These are phyloP conservation scores for Sporothrix pseudoabietina DNA, from an alignment of 2,329 filamentous ascomycete species.

Conservation along the genomic window DNA sequence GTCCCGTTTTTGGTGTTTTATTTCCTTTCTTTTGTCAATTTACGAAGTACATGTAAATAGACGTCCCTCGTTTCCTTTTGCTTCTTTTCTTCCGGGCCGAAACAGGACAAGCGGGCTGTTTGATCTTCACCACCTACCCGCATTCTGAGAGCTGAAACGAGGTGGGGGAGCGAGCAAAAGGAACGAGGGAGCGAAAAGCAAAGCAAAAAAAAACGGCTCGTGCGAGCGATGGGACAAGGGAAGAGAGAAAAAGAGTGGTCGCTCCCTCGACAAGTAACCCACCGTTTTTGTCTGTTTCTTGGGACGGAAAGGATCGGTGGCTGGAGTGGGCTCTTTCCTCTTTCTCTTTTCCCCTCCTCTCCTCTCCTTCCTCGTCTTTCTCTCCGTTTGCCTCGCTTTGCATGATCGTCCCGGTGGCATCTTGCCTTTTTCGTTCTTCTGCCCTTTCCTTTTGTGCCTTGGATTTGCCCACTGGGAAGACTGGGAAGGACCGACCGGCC, in stretches of 20 bases:
- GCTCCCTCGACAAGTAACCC: background rate
- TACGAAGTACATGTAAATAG: background rate
- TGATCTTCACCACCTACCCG: constrained; percentile 33
- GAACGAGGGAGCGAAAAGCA: background rate
- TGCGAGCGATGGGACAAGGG: background rate
- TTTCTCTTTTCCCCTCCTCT: background rate
- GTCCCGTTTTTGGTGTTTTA: background rate
- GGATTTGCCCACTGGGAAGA: constrained; percentile 8
- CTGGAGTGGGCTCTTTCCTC: background rate
- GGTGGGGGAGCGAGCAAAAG: constrained; percentile 6
- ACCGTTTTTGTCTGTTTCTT: constrained; percentile 4
- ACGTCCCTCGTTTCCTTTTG: background rate
- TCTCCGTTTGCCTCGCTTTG: constrained; percentile 7
- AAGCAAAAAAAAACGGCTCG: background rate
- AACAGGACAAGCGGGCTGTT: constrained; percentile 33
- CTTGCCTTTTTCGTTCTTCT: background rate
- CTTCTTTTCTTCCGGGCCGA: constrained; percentile 26
- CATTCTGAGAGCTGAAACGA: constrained; percentile 33
- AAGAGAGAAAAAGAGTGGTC: background rate
- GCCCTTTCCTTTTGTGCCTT: background rate
- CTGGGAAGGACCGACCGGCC: background rate
- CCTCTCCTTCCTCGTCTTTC: background rate
- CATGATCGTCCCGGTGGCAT: constrained; percentile 22
- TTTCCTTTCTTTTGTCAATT: background rate
- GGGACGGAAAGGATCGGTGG: constrained; percentile 14